Percentiles rank a stretch among this genome's conserved stretches.
Conservation (phyloP, 1,284 basidiomycete genomes). For the Moesziomyces sp. region DNA sequence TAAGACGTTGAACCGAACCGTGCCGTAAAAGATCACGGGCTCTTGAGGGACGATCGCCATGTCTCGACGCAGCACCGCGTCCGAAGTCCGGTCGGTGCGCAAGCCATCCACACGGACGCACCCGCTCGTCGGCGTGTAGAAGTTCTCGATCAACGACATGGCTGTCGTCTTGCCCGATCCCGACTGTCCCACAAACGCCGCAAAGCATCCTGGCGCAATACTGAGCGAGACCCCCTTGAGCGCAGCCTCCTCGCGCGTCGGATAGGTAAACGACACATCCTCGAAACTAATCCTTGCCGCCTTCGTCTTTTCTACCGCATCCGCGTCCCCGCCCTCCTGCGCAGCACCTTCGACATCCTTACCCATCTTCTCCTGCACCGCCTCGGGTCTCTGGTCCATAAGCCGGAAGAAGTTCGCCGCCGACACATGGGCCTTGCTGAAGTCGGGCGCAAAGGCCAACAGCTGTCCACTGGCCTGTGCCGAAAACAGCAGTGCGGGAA, state of each 20-base stretch:
- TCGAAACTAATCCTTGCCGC: conserved; percentile 33
- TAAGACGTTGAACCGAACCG: conserved; percentile 42
- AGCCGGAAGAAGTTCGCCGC: conserved; percentile 54
- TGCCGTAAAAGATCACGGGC: conserved; percentile 73
- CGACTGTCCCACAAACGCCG: conserved; percentile 71
- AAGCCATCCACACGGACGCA: conserved; percentile 79
- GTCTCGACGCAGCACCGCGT: conserved; percentile 50
- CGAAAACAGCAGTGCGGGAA: conserved; percentile 59
- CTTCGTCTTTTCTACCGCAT: conserved; percentile 12
- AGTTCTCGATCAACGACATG: conserved; percentile 69
- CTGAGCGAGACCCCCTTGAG: conserved; percentile 50
- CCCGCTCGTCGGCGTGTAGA: conserved; percentile 77
- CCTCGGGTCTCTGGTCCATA: conserved; percentile 74
- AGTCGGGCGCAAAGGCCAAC: conserved; percentile 59
- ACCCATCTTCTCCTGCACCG: conserved; percentile 76
- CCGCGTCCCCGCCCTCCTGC: conserved; percentile 77
- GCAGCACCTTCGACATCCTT: conserved; percentile 91
- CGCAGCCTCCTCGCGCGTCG: conserved; percentile 42
- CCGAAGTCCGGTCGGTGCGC: conserved; percentile 89
- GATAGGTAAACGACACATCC: conserved; percentile 44
- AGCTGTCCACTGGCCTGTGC: conserved; percentile 61
- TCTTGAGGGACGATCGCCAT: conserved; percentile 60
- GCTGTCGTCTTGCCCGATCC: conserved; percentile 64
- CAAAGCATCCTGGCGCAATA: conserved; percentile 50
- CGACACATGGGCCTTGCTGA: conserved; percentile 57